A percentile compares a stretch with the other conserved stretches of the same genome.
phyloP scores from a whole-genome alignment of 2,329 filamentous ascomycete species.

The Macrophomina tecta region DNA sequence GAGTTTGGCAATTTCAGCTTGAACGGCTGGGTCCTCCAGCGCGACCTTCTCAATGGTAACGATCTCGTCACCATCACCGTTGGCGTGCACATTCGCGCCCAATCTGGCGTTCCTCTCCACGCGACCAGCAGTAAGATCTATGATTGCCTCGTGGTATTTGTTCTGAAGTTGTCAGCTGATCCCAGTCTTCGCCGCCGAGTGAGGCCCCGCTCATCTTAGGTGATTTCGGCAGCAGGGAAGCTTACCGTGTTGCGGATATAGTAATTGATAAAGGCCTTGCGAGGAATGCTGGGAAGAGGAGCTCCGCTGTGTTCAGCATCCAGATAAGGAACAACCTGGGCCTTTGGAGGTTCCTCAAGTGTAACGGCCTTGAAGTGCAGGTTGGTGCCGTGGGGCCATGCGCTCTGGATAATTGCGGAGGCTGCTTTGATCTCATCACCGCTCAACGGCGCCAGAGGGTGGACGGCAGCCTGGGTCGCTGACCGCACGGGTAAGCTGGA shows the following conservation, averaged over 20 bases:
- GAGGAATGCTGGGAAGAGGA: slow-evolving; percentile 57
- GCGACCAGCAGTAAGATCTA: slow-evolving; percentile 58
- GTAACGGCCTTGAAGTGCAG: slow-evolving; percentile 72
- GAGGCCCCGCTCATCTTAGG: too few species aligned
- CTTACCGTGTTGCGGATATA: slow-evolving; percentile 66
- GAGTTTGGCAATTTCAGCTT: slow-evolving; percentile 65
- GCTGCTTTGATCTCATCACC: slow-evolving; percentile 62
- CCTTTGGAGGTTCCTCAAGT: slow-evolving; percentile 69
- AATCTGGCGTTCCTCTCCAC: slow-evolving; percentile 66
- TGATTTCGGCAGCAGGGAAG: not conserved
- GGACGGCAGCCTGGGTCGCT: slow-evolving; percentile 35
- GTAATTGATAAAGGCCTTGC: slow-evolving; percentile 64
- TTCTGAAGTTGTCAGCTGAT: slow-evolving; percentile 47
- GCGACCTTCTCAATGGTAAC: slow-evolving; percentile 63
- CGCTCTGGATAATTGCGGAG: slow-evolving; percentile 55
- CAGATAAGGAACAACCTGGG: slow-evolving; percentile 63
- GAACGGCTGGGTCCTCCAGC: slow-evolving; percentile 61
- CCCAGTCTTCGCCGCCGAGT: too few species aligned
- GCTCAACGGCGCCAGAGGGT: slow-evolving; percentile 66
- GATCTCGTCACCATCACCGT: slow-evolving; percentile 65
- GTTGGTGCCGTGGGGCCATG: slow-evolving; percentile 62
- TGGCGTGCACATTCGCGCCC: slow-evolving; percentile 62
- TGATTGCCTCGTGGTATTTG: slow-evolving; percentile 67
- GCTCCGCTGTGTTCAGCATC: slow-evolving; percentile 65
- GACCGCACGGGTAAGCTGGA: slow-evolving; percentile 20